Conservation (phyloP, 345 rosid genomes). For the Citrus maxima region DNA sequence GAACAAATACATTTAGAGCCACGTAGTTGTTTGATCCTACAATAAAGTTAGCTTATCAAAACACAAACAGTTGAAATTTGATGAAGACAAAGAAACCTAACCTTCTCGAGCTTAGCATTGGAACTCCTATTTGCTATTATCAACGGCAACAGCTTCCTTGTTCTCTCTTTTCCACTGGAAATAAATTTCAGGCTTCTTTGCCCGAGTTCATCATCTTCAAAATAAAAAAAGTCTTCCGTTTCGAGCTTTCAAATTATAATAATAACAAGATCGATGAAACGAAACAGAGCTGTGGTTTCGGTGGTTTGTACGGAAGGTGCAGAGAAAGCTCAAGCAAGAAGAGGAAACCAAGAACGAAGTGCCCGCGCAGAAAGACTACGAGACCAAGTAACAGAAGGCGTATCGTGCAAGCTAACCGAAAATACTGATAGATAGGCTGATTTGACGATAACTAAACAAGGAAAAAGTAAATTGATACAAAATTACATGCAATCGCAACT, state of each 20-base stretch:
- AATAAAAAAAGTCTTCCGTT: conserved; percentile 4
- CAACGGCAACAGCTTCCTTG: conserved; percentile 55
- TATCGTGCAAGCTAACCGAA: too few species aligned
- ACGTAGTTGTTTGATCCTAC: too few species aligned
- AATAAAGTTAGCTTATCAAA: too few species aligned
- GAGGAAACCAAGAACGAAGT: conserved; percentile 26
- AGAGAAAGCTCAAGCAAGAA: conserved; percentile 29
- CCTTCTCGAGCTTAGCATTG: conserved; percentile 57
- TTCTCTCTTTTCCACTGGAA: conserved; percentile 90
- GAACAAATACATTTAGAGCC: too few species aligned
- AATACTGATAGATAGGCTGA: too few species aligned
- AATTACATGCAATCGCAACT: neutral
- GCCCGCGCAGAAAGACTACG: too few species aligned
- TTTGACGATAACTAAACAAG: too few species aligned
- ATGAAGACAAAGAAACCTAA: conserved; percentile 17
- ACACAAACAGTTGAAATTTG: too few species aligned
- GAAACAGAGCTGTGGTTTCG: conserved; percentile 26
- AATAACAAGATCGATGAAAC: neutral
- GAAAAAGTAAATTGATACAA: too few species aligned
- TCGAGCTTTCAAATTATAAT: neutral
- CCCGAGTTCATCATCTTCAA: conserved; percentile 34
- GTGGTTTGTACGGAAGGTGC: neutral
- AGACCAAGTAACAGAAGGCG: too few species aligned
- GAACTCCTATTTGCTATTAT: conserved; percentile 70
- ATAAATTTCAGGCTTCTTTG: conserved; percentile 83